Conservation (phyloP, 2,329 filamentous ascomycete genomes). For the Penicillium sp. region DNA sequence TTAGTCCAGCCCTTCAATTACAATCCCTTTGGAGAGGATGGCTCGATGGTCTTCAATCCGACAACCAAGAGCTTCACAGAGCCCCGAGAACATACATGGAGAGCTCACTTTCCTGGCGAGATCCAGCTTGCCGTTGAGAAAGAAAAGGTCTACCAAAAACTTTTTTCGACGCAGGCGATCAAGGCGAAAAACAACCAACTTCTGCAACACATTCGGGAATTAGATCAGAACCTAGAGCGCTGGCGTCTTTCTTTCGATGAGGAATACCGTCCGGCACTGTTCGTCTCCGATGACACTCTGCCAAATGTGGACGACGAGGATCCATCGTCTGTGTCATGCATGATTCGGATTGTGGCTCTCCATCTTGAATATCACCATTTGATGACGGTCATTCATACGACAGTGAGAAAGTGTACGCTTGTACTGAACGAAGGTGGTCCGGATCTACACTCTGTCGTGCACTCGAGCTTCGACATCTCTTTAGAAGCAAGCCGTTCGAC, state of each 20-base stretch:
- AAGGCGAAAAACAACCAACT: conserved; percentile 11
- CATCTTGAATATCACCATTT: conserved; percentile 15
- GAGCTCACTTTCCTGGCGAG: conserved; percentile 6
- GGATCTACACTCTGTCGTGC: conserved; percentile 15
- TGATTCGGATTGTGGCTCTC: conserved; percentile 7
- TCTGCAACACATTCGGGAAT: conserved; percentile 10
- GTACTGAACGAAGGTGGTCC: conserved; percentile 1
- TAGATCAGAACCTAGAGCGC: conserved; percentile 15
- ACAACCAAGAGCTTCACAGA: neutral
- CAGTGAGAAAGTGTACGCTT: conserved; percentile 12
- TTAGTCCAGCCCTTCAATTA: conserved; percentile 1
- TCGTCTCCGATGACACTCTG: conserved; percentile 6
- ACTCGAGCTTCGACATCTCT: conserved; percentile 19
- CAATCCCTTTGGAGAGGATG: neutral
- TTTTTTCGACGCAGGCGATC: conserved; percentile 11
- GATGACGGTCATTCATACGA: conserved; percentile 14
- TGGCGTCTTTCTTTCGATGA: conserved; percentile 13
- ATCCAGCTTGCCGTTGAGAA: conserved; percentile 8
- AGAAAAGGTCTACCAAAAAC: conserved; percentile 9
- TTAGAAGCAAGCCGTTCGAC: conserved; percentile 15
- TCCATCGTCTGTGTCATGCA: neutral
- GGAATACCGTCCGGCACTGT: conserved; percentile 11
- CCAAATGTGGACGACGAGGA: neutral
- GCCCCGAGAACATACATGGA: neutral
- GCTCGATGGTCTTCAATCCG: neutral